phyloP scores from a whole-genome alignment of 2,329 filamentous ascomycete genomes.

The Ustulina deusta region DNA sequence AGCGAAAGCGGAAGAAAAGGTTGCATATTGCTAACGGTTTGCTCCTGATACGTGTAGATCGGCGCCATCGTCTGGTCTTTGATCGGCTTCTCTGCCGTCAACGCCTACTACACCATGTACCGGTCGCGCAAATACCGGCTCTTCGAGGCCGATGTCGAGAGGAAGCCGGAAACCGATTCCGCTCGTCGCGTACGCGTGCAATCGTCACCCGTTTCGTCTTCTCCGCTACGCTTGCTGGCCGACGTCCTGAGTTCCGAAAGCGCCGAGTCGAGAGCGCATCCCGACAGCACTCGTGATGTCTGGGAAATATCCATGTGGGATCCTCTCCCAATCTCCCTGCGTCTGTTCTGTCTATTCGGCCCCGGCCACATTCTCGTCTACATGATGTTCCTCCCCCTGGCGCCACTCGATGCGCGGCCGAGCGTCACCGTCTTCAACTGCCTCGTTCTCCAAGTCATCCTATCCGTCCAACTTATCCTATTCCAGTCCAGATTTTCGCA shows the following conservation, averaged over 20 bases:
- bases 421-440: constrained; percentile 89
- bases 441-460: constrained; percentile 77
- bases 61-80: constrained; percentile 79
- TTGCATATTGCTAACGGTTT: constrained; percentile 14
- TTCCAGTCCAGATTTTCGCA: constrained; percentile 81
- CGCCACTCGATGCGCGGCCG: constrained; percentile 79
- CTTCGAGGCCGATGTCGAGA: constrained; percentile 87
- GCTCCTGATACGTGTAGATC: constrained; percentile 60
- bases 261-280: constrained; percentile 86
- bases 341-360: constrained; percentile 90
- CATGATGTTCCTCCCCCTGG: constrained; percentile 85
- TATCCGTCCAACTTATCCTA: constrained; percentile 81
- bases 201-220: constrained; percentile 80
- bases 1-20: not conserved
- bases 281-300: constrained; percentile 84
- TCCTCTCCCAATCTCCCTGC: constrained; percentile 83
- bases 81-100: constrained; percentile 73
- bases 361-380: constrained; percentile 94
- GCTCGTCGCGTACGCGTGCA: constrained; percentile 90
- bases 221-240: constrained; percentile 81
- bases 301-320: constrained; percentile 98
- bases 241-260: constrained; percentile 74
- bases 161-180: constrained; percentile 81
- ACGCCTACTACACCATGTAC: constrained; percentile 84
- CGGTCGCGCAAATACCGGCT: constrained; percentile 89